These are phyloP conservation scores for Hondaea fermentalgiana DNA, from an alignment of 108 stramenopile species.

Conservation along the genomic window DNA sequence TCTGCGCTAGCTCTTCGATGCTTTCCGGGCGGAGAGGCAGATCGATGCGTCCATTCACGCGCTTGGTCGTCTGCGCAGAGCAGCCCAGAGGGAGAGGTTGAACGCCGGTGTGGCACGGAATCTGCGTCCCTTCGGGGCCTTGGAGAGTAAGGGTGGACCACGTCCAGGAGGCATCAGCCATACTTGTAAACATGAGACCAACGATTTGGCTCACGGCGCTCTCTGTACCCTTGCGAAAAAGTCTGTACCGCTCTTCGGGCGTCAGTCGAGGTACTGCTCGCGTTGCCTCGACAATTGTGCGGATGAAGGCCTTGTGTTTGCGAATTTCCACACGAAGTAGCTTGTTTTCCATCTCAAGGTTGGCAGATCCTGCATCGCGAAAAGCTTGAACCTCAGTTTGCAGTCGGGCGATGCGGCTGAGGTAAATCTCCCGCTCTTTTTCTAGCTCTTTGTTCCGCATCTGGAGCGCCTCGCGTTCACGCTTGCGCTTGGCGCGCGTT, in stretches of 20 bases:
- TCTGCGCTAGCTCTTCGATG: neutral
- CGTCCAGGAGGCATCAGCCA: neutral
- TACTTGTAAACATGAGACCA: neutral
- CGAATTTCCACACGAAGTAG: neutral
- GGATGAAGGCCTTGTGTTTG: constrained; percentile 8
- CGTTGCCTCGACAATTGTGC: neutral
- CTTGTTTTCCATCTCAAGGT: neutral
- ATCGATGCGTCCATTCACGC: neutral
- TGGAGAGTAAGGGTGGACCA: neutral
- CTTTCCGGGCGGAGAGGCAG: neutral
- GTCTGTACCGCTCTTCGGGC: neutral
- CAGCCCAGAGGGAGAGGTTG: neutral
- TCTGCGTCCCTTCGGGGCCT: neutral
- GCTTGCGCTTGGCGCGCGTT: neutral
- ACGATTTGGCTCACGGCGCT: neutral
- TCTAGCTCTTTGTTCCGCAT: neutral
- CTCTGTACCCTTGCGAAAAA: neutral
- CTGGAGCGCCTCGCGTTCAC: neutral
- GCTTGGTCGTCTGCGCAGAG: neutral
- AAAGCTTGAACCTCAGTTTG: neutral
- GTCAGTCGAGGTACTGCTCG: neutral
- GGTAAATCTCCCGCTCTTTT: neutral
- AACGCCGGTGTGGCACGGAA: neutral
- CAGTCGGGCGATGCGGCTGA: neutral
- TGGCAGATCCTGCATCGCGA: neutral